A percentile compares a stretch with the other conserved stretches of the same genome.
Conservation (phyloP, 2,329 filamentous ascomycete genomes). For the Diaporthe sp. region DNA sequence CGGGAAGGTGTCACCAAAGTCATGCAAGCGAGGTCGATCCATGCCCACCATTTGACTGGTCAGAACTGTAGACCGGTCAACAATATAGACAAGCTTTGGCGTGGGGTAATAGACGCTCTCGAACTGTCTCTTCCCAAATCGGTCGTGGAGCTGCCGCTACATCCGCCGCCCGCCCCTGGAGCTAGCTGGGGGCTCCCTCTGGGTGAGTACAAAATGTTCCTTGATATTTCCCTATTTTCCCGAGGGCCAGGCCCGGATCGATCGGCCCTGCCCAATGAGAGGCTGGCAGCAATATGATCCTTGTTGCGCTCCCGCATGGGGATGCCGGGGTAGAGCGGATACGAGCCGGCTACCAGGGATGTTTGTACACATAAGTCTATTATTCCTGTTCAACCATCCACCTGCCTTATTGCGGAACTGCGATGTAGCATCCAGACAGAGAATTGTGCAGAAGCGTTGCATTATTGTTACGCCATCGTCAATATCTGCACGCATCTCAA, state of each 20-base stretch:
- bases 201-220: background rate
- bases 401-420: constrained; percentile 11
- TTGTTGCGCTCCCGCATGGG: constrained; percentile 9
- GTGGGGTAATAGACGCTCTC: background rate
- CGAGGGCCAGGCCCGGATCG: constrained; percentile 4
- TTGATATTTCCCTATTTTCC: constrained; percentile 20
- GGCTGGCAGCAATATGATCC: background rate
- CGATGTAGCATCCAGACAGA: constrained; percentile 14
- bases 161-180: background rate
- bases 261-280: background rate
- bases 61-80: constrained; percentile 10
- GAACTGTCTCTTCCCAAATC: background rate
- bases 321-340: background rate
- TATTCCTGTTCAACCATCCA: constrained; percentile 15
- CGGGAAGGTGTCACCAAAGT: background rate
- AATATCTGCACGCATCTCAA: constrained; percentile 24
- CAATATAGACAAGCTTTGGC: background rate
- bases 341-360: background rate
- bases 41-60: background rate
- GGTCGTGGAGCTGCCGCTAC: constrained; percentile 11
- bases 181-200: background rate
- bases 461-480: constrained; percentile 25
- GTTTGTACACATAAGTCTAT: background rate
- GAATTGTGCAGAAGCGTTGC: constrained; percentile 19
- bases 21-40: background rate